Evolutionary conservation across 495 filamentous ascomycete species (phyloP), one percentile per base, ranked within the genome.

Genomic region (Trichocladium uniseriatum): DNA sequence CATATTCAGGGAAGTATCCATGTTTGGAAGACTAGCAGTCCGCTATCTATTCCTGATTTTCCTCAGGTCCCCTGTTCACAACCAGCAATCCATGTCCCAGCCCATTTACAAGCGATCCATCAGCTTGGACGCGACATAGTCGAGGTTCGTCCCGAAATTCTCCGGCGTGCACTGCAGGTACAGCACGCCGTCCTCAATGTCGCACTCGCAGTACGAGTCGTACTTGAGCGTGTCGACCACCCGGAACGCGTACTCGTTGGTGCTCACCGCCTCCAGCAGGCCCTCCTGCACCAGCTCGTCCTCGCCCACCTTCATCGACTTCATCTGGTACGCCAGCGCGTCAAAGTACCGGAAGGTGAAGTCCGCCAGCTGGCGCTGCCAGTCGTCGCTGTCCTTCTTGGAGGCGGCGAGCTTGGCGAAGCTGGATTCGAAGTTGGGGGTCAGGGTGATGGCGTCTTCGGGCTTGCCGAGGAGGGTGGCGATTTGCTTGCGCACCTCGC

Each of bases 281-380:
- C 69, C 72, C 56, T 75, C 72, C 24, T 59, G 61, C n/a, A 74
- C 46, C 52, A 73, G 38, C 2, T 75, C 71, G 53, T 77, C 74
- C 28, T 68, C 65, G 38, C 61, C 66, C 38, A 77, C 70, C 48
- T 74, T 71, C 15, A 64, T 56, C 45, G 60, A 52, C 53, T 60
- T 56, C 48, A 73, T 59, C 49, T 71, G 66, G 29, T 56, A 55
- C 22, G 46, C 55, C 15, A 70, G 52, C 10, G 57, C 64, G 44
- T 72, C 66, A 52, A 66, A 74, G 56, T 75, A 75, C 15, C 51
- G 49, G n/a, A 37, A 6, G 7, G 58, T 57, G 47, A 63, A 70
- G 29, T 20, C 39, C 18, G 68, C 71, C 11, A 77, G 52, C 32
- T 57, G 55, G 3, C 32, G 32, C 45, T 77, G 59, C 69, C 68